Evolutionary conservation across 805 yeast genomes (phyloP).

Genomic region (Teunomyces panamensis): DNA sequence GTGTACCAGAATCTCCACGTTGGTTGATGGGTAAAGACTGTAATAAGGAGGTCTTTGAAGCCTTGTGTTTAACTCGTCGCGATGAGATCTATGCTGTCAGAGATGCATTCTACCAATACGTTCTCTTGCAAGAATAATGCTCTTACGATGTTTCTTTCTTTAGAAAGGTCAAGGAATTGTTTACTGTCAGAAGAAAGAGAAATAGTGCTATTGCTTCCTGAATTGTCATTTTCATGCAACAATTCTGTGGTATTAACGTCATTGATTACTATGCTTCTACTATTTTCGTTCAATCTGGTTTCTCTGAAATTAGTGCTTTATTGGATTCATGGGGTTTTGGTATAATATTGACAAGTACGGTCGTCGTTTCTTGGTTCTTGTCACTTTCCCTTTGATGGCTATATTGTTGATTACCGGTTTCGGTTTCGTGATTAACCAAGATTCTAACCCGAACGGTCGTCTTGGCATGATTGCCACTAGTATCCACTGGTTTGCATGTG

Average conservation of each 20-base stretch:
- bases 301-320: slow-evolving; percentile 58
- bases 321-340: slow-evolving; percentile 88
- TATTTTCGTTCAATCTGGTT: slow-evolving; percentile 67
- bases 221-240: slow-evolving; percentile 87
- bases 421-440: slow-evolving; percentile 64
- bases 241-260: slow-evolving; percentile 86
- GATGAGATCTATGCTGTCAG: slow-evolving; percentile 58
- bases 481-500: slow-evolving; percentile 67
- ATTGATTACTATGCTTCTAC: slow-evolving; percentile 82
- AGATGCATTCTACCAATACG: slow-evolving; percentile 58
- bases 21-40: slow-evolving; percentile 59
- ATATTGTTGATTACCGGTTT: slow-evolving; percentile 61
- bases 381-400: slow-evolving; percentile 64
- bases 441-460: slow-evolving; percentile 44
- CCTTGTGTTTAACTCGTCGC: slow-evolving; percentile 46
- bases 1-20: slow-evolving; percentile 69
- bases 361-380: slow-evolving; percentile 56
- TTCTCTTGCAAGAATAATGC: slow-evolving; percentile 60
- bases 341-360: slow-evolving; percentile 76
- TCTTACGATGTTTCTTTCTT: slow-evolving; percentile 46
- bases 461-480: slow-evolving; percentile 70
- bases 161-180: slow-evolving; percentile 52
- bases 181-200: slow-evolving; percentile 75
- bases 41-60: slow-evolving; percentile 47
- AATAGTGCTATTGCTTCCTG: slow-evolving; percentile 79